Evolutionary conservation across 805 yeast genomes (phyloP), one percentile per base, ranked within the genome.

Genomic region (Hanseniaspora mollemarum): DNA sequence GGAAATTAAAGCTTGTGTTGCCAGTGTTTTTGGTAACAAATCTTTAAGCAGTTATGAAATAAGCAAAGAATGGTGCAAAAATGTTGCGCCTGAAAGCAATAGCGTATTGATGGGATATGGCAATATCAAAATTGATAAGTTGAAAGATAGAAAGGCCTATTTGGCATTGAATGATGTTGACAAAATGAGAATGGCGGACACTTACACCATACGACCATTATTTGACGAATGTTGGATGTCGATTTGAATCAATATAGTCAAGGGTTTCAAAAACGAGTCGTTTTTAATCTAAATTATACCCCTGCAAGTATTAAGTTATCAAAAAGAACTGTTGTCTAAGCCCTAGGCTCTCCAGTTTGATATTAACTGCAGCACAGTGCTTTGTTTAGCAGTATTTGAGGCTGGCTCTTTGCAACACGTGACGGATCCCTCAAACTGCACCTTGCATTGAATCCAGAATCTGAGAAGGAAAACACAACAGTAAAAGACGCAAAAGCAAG

Each of bases 1-100:
- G 38, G 87, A 81, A 59, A 78, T 81, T 70, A 81, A 80, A 59
- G 58, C 79, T 39, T 71, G 74, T 12, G 58, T 77, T 26, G 75
- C 78, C 9, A 71, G 72, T 53, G 60, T 82, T 16, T 75, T 79
- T 58, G 72, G 75, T 70, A 69, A 74, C 44, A 22, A 18, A 12
- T 12, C 52, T 2, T 38, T 41, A 29, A 77, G 60, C 55, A 49
- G 55, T 10, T 70, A 77, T 22, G 53, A 55, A 13, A 59, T 75
- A 8, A 67, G 72, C 44, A 31, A 57, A 1, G 67, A 69, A 41
- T 75, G 80, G 80, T 72, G 78, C 55, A 54, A 57, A 1, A 55
- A 69, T 16, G 54, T 60, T 1, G 56, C 49, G 0, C 55, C 58
- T 26, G 60, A 60, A 41, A 37, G 42, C 21, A 45, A 33, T 4